Base-by-base conservation (phyloP, 257 asterid species). In the Solanum chaucha region DNA sequence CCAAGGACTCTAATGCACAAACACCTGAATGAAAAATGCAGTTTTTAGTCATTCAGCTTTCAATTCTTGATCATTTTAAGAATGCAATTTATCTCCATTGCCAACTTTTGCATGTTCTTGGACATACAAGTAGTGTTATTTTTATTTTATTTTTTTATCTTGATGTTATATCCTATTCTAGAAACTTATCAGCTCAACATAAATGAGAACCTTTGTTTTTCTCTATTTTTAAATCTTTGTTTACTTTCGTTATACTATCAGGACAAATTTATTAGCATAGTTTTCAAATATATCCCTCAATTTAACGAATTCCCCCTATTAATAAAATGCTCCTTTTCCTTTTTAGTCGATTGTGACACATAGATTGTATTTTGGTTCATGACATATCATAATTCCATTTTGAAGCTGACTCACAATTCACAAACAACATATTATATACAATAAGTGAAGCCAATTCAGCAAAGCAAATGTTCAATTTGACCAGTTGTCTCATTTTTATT, bases 1-100 rank as follows among this genome's bases (percentile, higher is more conserved):
- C 86, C 12, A 84, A 65, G 61, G 87, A 84, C 36, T 84, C 87
- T 6, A 84, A 24, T 38, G 87, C 40, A 84, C 77, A 68, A 65
- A 84, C 87, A 40, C 87, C 87, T 13, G 80, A 84, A 44, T 26
- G 58, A 58, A 4, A 6, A 26, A 44, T 44, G 85, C 38, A 46
- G 24, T 46, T 36, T 78, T 78, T 26, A 78, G 64, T 78, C 10
- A 44, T 24, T 78, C 35, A 46, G 65, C 24, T 46, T 46, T 80
- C 22, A 8, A 80, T 80, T 80, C 84, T 44, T 41, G 8, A 78
- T 44, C 34, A 78, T 41, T 14, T 41, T 80, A 80, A 80, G 36
- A 80, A 80, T 46, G 85, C 85, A 80, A 46, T 80, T 80, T 46
- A 28, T 84, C 77, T 84, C 87, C 87, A 84, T 84, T 84, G 85